Percentiles rank a stretch among this genome's conserved stretches.
Conservation (phyloP, 768 basidiomycete species). For the Tephrocybe sp. region DNA sequence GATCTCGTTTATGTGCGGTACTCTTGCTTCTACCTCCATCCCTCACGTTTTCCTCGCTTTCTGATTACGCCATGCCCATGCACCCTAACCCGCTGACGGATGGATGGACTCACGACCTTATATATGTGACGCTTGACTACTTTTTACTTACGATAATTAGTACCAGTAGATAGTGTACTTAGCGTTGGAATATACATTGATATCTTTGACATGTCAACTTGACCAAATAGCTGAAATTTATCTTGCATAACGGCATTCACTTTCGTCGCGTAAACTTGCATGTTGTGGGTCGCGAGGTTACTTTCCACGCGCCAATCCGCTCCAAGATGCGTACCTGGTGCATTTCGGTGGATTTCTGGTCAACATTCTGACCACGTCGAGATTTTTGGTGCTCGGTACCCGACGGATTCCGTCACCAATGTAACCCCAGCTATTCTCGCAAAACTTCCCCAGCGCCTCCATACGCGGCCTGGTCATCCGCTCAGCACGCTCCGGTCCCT, state of each 20-base stretch:
- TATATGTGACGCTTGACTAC: slow-evolving; percentile 23
- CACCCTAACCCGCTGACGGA: slow-evolving; percentile 19
- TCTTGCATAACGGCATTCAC: neutral
- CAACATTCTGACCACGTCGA: slow-evolving; percentile 31
- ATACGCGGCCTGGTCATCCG: slow-evolving; percentile 77
- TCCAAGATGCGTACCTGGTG: slow-evolving; percentile 1
- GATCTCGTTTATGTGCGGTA: slow-evolving; percentile 10
- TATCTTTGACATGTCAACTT: slow-evolving; percentile 17
- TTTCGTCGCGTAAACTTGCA: slow-evolving; percentile 4
- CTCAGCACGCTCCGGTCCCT: slow-evolving; percentile 79
- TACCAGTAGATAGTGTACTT: slow-evolving; percentile 35
- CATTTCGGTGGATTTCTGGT: slow-evolving; percentile 12
- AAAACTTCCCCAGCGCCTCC: slow-evolving; percentile 75
- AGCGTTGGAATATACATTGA: slow-evolving; percentile 19
- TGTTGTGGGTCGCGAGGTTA: slow-evolving; percentile 15
- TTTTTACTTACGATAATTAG: slow-evolving; percentile 21
- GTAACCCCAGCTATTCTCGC: slow-evolving; percentile 80
- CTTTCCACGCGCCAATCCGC: slow-evolving; percentile 5
- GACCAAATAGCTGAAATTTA: slow-evolving; percentile 15
- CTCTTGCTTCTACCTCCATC: slow-evolving; percentile 9
- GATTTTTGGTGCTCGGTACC: slow-evolving; percentile 66
- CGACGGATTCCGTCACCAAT: slow-evolving; percentile 80
- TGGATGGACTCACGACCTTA: slow-evolving; percentile 27
- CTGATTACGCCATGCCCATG: slow-evolving; percentile 8
- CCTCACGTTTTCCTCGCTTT: slow-evolving; percentile 9